A percentile compares a stretch with the other conserved stretches of the same genome.
These are phyloP conservation scores for Trichoderma simmonsii DNA, from an alignment of 2,329 filamentous ascomycete genomes.

Conservation along the genomic window DNA sequence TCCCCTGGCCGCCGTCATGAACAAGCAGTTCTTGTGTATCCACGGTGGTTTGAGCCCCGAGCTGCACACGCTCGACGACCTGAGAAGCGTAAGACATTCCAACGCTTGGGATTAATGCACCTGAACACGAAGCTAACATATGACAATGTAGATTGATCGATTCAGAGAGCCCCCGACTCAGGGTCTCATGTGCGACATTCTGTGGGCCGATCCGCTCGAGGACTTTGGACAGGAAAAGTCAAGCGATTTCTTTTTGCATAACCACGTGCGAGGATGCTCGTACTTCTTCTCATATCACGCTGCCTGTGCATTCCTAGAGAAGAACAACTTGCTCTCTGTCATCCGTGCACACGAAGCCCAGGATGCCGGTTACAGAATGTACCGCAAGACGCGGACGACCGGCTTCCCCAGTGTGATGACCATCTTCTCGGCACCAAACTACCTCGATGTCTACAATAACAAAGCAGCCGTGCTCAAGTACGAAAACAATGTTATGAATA, in stretches of 20 bases:
- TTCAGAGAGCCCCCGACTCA: constrained; percentile 97
- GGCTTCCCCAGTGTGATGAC: constrained; percentile 99
- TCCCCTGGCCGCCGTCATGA: constrained; percentile 95
- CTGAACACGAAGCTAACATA: constrained; percentile 19
- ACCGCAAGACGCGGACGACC: constrained; percentile 95
- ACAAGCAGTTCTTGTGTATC: constrained; percentile 99
- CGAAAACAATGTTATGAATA: constrained; percentile 99
- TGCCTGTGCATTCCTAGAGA: constrained; percentile 94
- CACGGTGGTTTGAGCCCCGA: constrained; percentile 96
- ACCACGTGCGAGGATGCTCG: constrained; percentile 96
- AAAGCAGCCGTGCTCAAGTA: constrained; percentile 99
- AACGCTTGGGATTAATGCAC: not conserved
- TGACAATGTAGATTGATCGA: constrained; percentile 71
- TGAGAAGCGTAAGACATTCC: constrained; percentile 67
- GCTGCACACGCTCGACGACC: constrained; percentile 89
- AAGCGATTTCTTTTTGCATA: constrained; percentile 95
- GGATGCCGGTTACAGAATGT: constrained; percentile 98
- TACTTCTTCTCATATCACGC: constrained; percentile 99
- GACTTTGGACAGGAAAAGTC: constrained; percentile 99
- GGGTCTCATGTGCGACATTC: constrained; percentile 97
- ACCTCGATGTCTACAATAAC: constrained; percentile 99
- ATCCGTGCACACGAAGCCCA: constrained; percentile 98
- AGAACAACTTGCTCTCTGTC: constrained; percentile 96
- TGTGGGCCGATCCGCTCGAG: constrained; percentile 97
- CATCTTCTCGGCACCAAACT: constrained; percentile 98